A percentile compares a stretch with the other conserved stretches of the same genome.
phyloP scores from a whole-genome alignment of 345 rosid genomes.

The Arabis alpina region DNA sequence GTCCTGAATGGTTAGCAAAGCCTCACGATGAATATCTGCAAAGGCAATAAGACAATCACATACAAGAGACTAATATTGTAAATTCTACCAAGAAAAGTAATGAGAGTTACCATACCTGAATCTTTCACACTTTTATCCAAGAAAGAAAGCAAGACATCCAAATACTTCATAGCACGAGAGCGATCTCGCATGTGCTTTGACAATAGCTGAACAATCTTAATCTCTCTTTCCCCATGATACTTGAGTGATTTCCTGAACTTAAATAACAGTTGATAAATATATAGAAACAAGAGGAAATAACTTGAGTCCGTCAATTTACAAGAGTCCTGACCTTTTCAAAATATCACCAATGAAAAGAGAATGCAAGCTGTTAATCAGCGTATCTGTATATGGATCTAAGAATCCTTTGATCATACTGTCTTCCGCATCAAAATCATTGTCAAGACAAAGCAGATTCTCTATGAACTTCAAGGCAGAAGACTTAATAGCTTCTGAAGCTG shows the following conservation, averaged over 20 bases:
- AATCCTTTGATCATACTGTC: conserved; percentile 47
- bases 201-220: conserved; percentile 68
- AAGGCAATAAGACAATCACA: conserved; percentile 28
- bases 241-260: conserved; percentile 69
- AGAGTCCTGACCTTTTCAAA: conserved; percentile 61
- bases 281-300: conserved; percentile 29
- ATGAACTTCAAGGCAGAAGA: conserved; percentile 69
- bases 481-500: conserved; percentile 84
- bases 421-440: conserved; percentile 58
- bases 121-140: conserved; percentile 54
- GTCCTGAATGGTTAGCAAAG: conserved; percentile 63
- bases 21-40: conserved; percentile 64
- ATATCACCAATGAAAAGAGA: conserved; percentile 58
- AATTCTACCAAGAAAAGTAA: conserved; percentile 4
- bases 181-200: conserved; percentile 62
- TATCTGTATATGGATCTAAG: conserved; percentile 60
- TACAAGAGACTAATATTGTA: conserved; percentile 29
- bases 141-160: conserved; percentile 74
- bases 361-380: conserved; percentile 73
- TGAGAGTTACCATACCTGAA: conserved; percentile 59
- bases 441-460: conserved; percentile 81
- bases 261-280: conserved; percentile 7
- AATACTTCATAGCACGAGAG: conserved; percentile 53
- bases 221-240: conserved; percentile 63
- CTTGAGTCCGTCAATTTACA: conserved; percentile 11